Conservation (phyloP, 768 basidiomycete genomes). For the Leccinum longicurvipes region DNA sequence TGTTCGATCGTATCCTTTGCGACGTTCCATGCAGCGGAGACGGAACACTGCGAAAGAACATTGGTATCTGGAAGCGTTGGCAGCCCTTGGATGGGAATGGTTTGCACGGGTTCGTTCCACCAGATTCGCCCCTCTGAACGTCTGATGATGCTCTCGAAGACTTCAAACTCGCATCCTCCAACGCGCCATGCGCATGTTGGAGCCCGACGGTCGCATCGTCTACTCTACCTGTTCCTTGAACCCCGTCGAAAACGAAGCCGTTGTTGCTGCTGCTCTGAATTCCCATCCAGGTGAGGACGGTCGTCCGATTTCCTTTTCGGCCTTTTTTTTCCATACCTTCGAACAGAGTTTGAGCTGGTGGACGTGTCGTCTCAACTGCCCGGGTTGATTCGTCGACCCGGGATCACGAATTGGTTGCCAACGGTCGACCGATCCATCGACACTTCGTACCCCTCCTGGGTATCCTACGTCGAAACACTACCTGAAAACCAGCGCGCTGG, state of each 20-base stretch:
- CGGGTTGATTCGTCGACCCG: conserved; percentile 69
- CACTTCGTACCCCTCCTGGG: conserved; percentile 56
- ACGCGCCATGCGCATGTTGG: conserved; percentile 88
- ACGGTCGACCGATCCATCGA: conserved; percentile 54
- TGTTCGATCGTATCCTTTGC: conserved; percentile 91
- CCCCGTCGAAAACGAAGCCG: conserved; percentile 96
- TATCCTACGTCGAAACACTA: conserved; percentile 52
- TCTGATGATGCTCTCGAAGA: conserved; percentile 39
- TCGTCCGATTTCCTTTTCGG: neutral
- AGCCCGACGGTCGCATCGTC: conserved; percentile 80
- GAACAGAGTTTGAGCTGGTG: conserved; percentile 69
- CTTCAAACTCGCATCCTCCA: conserved; percentile 90
- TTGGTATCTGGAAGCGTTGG: conserved; percentile 95
- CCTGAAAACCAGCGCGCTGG: conserved; percentile 47
- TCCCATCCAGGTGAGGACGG: conserved; percentile 53
- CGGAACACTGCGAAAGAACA: conserved; percentile 92
- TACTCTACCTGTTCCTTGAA: conserved; percentile 98
- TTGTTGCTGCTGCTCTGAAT: conserved; percentile 80
- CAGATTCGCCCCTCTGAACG: neutral
- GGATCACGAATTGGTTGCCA: conserved; percentile 76
- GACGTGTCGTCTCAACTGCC: conserved; percentile 74
- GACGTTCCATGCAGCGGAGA: conserved; percentile 99
- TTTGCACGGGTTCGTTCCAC: conserved; percentile 65
- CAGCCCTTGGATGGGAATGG: conserved; percentile 86
- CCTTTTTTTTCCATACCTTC: neutral